Evolutionary conservation across 2,329 filamentous ascomycete species (phyloP), one percentile per base, ranked within the genome.

Genomic region (Metarhizium guizhouense): DNA sequence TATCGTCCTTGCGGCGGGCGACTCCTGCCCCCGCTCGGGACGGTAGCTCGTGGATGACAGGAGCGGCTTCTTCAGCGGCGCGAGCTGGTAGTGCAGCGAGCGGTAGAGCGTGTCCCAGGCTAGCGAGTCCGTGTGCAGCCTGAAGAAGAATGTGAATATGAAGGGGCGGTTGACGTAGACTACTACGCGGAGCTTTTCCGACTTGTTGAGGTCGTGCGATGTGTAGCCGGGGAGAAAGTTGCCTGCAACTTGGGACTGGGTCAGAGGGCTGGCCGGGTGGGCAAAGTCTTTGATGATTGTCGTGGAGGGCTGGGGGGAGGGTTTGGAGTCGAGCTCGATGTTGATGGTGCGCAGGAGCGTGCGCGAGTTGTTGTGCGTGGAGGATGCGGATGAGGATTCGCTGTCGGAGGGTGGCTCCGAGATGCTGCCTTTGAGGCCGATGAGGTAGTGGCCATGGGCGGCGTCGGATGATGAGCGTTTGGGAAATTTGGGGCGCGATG

Each of bases 161-260:
- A 93, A 93, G 0, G 89, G 89, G 29, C 79, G 81, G 67, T 85
- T 83, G 49, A 86, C 80, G 65, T 91, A 92, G 52, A 91, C 80
- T 6, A 91, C 79, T 1, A 89, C 85, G 1, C 85, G 81, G 47
- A 91, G 68, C 61, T 79, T 82, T 57, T 76, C 74, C 2, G 74
- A 72, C 63, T 80, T 81, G 65, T 78, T 81, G 56, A 73, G 70
- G 60, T 82, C 78, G 60, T 80, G 80, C 2, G 66, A 66, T 53
- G 64, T 62, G 48, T 64, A 68, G 10, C 66, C 65, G 3, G 65
- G 65, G 13, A 68, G 59, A 61, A 68, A 65, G 36, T 66, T 68
- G 16, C 70, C 68, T 25, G 67, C 59, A 36, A 70, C 64, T 53
- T 72, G 70, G 10, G 65, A 68, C 55, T 67, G 65, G 3, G 67